These are phyloP conservation scores for Nelumbo lutea DNA, from an alignment of 164 flowering plant genomes.

Conservation along the genomic window DNA sequence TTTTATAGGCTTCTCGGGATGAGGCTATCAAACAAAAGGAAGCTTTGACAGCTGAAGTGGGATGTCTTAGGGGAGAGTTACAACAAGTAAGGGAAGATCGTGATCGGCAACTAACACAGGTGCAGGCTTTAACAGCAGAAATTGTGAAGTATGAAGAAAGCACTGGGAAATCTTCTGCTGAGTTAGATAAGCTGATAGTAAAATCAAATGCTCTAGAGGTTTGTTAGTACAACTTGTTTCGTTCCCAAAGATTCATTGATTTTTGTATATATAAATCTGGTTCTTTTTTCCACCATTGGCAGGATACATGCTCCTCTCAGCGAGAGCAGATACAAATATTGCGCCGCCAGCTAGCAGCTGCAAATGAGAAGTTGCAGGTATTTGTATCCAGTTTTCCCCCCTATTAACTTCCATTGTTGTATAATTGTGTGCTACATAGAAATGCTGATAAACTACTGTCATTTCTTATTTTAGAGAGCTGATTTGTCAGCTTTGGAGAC, in stretches of 20 bases:
- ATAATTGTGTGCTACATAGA: neutral
- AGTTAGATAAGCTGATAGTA: slow-evolving; percentile 41
- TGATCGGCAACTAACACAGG: slow-evolving; percentile 37
- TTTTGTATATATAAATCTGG: neutral
- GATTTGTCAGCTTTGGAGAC: slow-evolving; percentile 55
- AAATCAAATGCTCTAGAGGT: slow-evolving; percentile 63
- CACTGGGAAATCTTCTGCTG: slow-evolving; percentile 44
- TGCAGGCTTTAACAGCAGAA: slow-evolving; percentile 37
- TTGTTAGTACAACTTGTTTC: slow-evolving; percentile 9
- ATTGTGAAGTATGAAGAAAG: slow-evolving; percentile 39
- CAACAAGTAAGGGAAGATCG: slow-evolving; percentile 64
- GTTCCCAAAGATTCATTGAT: neutral
- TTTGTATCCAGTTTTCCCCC: too few relatives aligned
- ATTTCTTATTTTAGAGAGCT: slow-evolving; percentile 42
- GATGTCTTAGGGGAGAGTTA: slow-evolving; percentile 39
- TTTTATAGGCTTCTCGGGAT: slow-evolving; percentile 43
- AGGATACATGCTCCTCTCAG: slow-evolving; percentile 66
- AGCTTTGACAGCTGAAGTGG: slow-evolving; percentile 35
- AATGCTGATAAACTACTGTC: neutral
- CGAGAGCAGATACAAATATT: slow-evolving; percentile 40
- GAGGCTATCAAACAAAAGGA: slow-evolving; percentile 54
- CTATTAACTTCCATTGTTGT: neutral
- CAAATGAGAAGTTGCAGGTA: slow-evolving; percentile 70
- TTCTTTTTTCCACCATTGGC: slow-evolving; percentile 13
- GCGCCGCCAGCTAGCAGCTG: slow-evolving; percentile 52